Base-by-base conservation (phyloP, 768 basidiomycete species). In the Termitomyces sp. region DNA sequence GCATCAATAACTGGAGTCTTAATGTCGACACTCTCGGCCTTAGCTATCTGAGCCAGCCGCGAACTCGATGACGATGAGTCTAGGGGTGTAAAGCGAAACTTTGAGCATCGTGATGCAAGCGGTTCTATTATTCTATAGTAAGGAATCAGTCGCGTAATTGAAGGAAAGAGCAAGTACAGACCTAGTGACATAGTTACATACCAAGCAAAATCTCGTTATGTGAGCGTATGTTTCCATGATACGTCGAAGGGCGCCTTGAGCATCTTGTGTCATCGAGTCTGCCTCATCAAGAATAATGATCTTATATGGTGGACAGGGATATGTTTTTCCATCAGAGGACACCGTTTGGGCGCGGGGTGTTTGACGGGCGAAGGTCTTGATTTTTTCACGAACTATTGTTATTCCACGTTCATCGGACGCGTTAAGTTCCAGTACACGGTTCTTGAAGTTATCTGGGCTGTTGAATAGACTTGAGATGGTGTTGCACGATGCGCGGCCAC, bases 161-260 rank as follows among this genome's bases (percentile, higher is more conserved):
- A n/a, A 55, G 42, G 4, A n/a, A 29, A 36, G 13, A 6, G 47
- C 45, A 22, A 39, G 10, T 26, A 45, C 82, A 56, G 34, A 94
- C 96, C 97, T 83, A 4, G 97, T 99, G 47, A 99, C 97, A 71
- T 98, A 99, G 76, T 99, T 99, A 76, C 97, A 99, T 18, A 98
- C 93, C 22, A 99, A 78, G 72, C 97, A 99, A 75, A 99, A 99
- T 5, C 97, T 82, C 33, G 97, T 99, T 69, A 98, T 98, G 56
- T 90, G 83, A 18, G 92, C 92, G 66, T 98, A 94, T n/a, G 87
- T 95, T 73, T 99, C 97, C 97, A 99, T 99, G 69, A 98, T 98
- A n/a, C 97, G 84, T 42, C 97, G 81, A 41, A 99, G 77, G 0
- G 97, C 97, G 34, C 90, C 94, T 70, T 99, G 97, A 5, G 97